These are phyloP conservation scores for Elaeis guineensis DNA, from an alignment of 176 grass and related monocot species.

Conservation along the genomic window DNA sequence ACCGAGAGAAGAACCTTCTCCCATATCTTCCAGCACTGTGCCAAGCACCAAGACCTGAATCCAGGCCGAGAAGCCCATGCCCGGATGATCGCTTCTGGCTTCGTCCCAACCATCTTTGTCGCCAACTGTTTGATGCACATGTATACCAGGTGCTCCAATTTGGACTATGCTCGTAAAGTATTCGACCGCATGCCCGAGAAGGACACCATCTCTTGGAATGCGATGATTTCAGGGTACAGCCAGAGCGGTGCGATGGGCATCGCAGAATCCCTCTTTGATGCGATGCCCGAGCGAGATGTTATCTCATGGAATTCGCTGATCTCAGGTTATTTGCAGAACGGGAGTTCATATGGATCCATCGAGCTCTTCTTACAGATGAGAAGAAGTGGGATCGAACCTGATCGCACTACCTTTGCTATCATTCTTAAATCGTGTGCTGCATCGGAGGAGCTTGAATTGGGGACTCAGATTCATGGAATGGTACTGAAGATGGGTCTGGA, in stretches of 20 bases:
- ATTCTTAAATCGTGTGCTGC: slow-evolving; percentile 52
- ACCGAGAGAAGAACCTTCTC: slow-evolving; percentile 38
- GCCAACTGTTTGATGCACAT: slow-evolving; percentile 68
- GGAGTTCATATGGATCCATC: slow-evolving; percentile 27
- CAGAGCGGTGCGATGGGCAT: slow-evolving; percentile 18
- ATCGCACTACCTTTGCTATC: slow-evolving; percentile 47
- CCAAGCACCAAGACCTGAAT: slow-evolving; percentile 20
- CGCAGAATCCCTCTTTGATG: slow-evolving; percentile 27
- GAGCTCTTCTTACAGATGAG: slow-evolving; percentile 49
- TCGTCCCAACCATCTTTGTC: slow-evolving; percentile 54
- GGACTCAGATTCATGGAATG: slow-evolving; percentile 43
- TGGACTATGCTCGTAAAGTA: slow-evolving; percentile 27
- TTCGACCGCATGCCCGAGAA: slow-evolving; percentile 46
- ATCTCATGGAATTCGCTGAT: slow-evolving; percentile 70
- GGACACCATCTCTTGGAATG: slow-evolving; percentile 71
- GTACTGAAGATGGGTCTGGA: slow-evolving; percentile 47
- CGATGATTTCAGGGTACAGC: slow-evolving; percentile 40
- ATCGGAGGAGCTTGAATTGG: slow-evolving; percentile 35
- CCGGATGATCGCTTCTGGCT: slow-evolving; percentile 47
- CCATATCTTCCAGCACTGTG: slow-evolving; percentile 53
- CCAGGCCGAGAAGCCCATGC: slow-evolving; percentile 47
- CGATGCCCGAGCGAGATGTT: slow-evolving; percentile 49
- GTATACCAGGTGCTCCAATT: slow-evolving; percentile 40
- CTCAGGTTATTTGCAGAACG: slow-evolving; percentile 32
- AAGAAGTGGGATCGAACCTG: slow-evolving; percentile 12